Percentiles rank a stretch among this genome's conserved stretches.
phyloP scores from a whole-genome alignment of 208 protist genomes.

The Crithidia bombi region DNA sequence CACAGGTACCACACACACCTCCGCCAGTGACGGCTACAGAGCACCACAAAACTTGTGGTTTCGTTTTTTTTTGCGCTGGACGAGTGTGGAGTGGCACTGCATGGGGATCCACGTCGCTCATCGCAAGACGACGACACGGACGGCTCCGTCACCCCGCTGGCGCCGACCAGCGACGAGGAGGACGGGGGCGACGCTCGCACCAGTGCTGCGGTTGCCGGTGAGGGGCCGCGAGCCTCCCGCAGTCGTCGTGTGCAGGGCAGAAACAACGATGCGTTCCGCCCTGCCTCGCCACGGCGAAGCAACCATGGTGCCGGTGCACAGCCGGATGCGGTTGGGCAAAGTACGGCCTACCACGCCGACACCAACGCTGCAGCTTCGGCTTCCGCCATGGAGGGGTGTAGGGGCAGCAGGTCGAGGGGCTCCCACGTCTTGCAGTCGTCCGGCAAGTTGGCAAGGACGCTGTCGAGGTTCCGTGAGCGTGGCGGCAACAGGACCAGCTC shows the following conservation, averaged over 20 bases:
- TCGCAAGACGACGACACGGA: not conserved
- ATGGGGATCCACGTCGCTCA: no score
- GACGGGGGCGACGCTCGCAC: not conserved
- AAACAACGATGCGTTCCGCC: not conserved
- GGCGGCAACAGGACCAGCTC: not conserved
- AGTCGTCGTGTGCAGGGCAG: no score
- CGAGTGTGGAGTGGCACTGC: not conserved
- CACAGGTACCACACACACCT: not conserved
- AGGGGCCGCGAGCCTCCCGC: no score
- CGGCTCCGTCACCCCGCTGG: not conserved
- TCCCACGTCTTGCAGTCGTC: not conserved
- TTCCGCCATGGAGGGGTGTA: not conserved
- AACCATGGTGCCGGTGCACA: not conserved
- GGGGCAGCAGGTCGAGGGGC: not conserved
- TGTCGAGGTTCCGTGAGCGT: constrained; percentile 18
- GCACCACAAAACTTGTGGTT: constrained; percentile 60
- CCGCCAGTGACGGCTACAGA: constrained; percentile 35
- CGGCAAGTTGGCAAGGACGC: constrained; percentile 7
- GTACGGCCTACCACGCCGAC: not conserved
- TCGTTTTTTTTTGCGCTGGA: constrained; percentile 62
- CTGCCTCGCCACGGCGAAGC: not conserved
- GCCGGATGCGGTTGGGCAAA: no score
- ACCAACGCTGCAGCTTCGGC: not conserved
- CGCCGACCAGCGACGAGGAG: not conserved
- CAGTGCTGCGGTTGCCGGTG: no score